Evolutionary conservation across 805 yeast species (phyloP).

Genomic region (Lipomyces orientalis): DNA sequence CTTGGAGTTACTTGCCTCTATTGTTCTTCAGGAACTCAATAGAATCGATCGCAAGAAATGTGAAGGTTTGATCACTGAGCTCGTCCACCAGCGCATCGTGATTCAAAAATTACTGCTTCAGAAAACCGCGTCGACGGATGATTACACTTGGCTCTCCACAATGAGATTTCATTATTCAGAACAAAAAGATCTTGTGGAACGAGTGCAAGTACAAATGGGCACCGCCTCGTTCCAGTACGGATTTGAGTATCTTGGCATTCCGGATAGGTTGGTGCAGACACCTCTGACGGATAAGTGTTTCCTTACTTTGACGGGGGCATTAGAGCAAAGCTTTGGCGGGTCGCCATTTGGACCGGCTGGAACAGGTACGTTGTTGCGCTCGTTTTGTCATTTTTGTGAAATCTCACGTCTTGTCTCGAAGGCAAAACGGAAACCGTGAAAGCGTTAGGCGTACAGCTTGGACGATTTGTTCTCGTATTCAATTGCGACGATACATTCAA

Average conservation of each 20-base stretch:
- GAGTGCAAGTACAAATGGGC: conserved; percentile 56
- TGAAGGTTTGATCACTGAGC: conserved; percentile 70
- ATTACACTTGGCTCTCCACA: conserved; percentile 57
- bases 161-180: conserved; percentile 55
- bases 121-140: conserved; percentile 25
- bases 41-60: conserved; percentile 51
- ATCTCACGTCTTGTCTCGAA: conserved; percentile 4
- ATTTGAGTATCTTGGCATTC: conserved; percentile 79
- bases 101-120: conserved; percentile 38
- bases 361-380: conserved; percentile 59
- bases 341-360: conserved; percentile 97
- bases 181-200: neutral
- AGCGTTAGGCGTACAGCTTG: conserved; percentile 78
- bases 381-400: neutral
- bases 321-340: conserved; percentile 79
- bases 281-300: conserved; percentile 70
- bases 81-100: conserved; percentile 62
- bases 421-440: conserved; percentile 85
- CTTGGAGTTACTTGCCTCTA: conserved; percentile 45
- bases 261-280: conserved; percentile 76
- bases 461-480: conserved; percentile 82
- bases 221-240: conserved; percentile 65
- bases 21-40: conserved; percentile 44
- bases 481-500: conserved; percentile 92
- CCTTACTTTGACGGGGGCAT: conserved; percentile 72